A percentile compares a stretch with the other conserved stretches of the same genome.
Evolutionary conservation across 2,329 filamentous ascomycete genomes (phyloP).

Genomic region (Fusarium tanahbumbuense): DNA sequence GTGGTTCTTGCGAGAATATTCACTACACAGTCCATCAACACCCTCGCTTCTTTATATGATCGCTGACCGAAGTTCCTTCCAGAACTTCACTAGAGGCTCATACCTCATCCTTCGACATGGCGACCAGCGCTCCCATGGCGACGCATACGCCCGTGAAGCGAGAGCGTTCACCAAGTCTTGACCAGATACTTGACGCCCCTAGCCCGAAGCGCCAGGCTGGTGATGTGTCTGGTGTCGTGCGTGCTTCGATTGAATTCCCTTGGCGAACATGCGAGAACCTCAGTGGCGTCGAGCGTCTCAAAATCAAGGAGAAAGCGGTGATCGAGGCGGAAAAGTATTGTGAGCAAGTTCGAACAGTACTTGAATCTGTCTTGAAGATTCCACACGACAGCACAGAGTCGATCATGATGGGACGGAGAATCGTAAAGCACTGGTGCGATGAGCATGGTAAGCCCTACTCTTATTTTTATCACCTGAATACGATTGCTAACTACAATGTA

Average conservation of each 20-base stretch:
- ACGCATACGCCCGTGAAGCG: no score
- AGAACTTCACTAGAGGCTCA: no score
- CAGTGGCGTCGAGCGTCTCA: neutral
- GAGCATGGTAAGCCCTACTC: neutral
- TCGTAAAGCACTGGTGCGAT: constrained; percentile 8
- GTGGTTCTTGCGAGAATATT: no score
- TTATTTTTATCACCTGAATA: no score
- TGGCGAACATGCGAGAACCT: constrained; percentile 1
- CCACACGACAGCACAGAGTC: neutral
- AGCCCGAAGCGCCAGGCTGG: neutral
- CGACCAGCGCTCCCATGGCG: no score
- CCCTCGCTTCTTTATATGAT: no score
- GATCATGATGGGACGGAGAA: neutral
- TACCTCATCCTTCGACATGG: no score
- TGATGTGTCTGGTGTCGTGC: neutral
- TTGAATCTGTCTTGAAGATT: neutral
- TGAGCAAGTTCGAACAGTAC: neutral
- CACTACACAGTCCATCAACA: no score
- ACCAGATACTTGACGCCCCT: no score
- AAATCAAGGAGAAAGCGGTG: constrained; percentile 15
- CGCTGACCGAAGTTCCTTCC: no score
- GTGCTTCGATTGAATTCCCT: neutral
- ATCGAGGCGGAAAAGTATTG: neutral
- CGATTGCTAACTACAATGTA: neutral
- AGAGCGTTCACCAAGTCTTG: no score